Evolutionary conservation across 192 early-diverging fungal species (phyloP), one percentile per base, ranked within the genome.

Genomic region (Podila epigama): DNA sequence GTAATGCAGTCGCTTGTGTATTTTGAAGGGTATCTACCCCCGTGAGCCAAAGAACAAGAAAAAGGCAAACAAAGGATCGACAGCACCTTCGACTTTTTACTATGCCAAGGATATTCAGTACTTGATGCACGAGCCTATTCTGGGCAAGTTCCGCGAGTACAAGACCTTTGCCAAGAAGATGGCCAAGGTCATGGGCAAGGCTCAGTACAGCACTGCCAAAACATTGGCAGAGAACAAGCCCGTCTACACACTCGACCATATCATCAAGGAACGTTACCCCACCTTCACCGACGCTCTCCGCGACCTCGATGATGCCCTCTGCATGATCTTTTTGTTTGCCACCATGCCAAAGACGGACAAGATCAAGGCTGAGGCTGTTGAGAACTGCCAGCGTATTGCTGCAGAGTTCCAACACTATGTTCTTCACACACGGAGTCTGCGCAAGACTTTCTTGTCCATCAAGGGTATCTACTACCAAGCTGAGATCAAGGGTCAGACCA

Each of bases 401-500:
- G 87, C 88, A 31, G 96, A 99, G 84, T 99, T 98, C 81, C 94
- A 95, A 81, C 92, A 94, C 75, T 97, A 95, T 68, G 85, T 97
- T 7, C 87, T 97, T 64, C 83, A 90, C 51, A 84, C 91, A 39
- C 86, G 90, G 53, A 83, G 88, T 61, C 82, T 99, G 59, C 91
- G 91, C 58, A 95, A 95, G 79, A 89, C 91, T 29, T 99, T 99
- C 79, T 83, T 99, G 51, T 95, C 94, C 13, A 97, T 99, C 89
- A 99, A 99, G 86, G 98, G 98, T 53, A 97, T 99, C 79, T 99
- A 99, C 83, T 99, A 98, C 83, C 95, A 97, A 85, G 96, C 93
- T n/a, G 96, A 97, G 56, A 93, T 99, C 80, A 90, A 93, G 79
- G 97, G 97, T 35, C 92, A 96, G 75, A 89, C 86, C 54, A 84